Evolutionary conservation across 345 rosid genomes (phyloP).

Genomic region (Punica granatum): DNA sequence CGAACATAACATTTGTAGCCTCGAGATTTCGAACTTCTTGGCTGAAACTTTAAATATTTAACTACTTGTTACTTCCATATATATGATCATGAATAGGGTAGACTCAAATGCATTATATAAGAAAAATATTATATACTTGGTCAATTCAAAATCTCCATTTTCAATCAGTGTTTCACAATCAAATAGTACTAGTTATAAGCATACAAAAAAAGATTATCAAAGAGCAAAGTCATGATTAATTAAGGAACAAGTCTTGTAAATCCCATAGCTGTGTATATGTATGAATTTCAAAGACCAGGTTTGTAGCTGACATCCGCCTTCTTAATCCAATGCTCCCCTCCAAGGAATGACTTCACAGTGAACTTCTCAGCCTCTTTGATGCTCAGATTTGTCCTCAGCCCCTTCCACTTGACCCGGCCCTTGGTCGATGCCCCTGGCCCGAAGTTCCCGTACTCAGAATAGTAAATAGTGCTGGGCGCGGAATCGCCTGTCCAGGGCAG

Average conservation of each 20-base stretch:
- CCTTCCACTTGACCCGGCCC: slow-evolving; percentile 59
- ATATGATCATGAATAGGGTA: too few relatives aligned
- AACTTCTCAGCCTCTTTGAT: slow-evolving; percentile 36
- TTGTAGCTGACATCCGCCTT: slow-evolving; percentile 24
- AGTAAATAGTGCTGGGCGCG: slow-evolving; percentile 58
- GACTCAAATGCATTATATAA: too few relatives aligned
- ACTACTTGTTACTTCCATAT: too few relatives aligned
- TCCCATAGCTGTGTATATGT: background rate
- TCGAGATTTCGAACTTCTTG: too few relatives aligned
- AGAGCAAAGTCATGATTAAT: background rate
- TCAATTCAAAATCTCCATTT: too few relatives aligned
- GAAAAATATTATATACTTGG: too few relatives aligned
- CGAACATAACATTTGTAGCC: too few relatives aligned
- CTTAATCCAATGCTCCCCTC: slow-evolving; percentile 49
- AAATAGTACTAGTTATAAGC: too few relatives aligned
- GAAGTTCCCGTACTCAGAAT: slow-evolving; percentile 38
- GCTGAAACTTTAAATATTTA: too few relatives aligned
- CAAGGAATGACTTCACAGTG: slow-evolving; percentile 45
- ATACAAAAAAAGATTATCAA: too few relatives aligned
- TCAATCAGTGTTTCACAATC: too few relatives aligned
- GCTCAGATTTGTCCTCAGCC: slow-evolving; percentile 28
- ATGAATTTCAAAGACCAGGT: slow-evolving; percentile 29
- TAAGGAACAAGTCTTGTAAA: background rate
- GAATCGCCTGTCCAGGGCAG: slow-evolving; percentile 54
- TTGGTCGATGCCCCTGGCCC: slow-evolving; percentile 50